phyloP scores from a whole-genome alignment of 1,139 yeast species.

The Magnusiomyces sp. region DNA sequence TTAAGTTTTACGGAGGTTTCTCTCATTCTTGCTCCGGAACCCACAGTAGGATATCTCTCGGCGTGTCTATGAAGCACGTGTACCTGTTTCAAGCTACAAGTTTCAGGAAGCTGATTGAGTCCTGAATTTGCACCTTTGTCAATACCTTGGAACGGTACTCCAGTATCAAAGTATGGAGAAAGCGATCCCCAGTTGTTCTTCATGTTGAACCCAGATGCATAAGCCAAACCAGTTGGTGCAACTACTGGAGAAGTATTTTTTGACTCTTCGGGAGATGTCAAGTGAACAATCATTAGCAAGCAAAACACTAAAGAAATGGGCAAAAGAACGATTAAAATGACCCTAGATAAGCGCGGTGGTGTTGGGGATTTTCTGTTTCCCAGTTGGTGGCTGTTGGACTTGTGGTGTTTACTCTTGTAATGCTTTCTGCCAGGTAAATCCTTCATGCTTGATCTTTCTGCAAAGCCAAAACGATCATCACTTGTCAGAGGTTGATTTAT shows the following conservation, averaged over 20 bases:
- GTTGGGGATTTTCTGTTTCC: background rate
- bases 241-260: conserved; percentile 30
- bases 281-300: conserved; percentile 22
- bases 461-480: background rate
- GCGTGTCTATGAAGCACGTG: conserved; percentile 38
- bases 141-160: conserved; percentile 29
- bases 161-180: conserved; percentile 37
- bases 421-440: background rate
- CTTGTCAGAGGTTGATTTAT: background rate
- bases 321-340: conserved; percentile 21
- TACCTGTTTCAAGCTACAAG: conserved; percentile 31
- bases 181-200: conserved; percentile 36
- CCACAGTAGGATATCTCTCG: conserved; percentile 35
- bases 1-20: conserved; percentile 26
- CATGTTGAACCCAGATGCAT: conserved; percentile 34
- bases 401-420: background rate
- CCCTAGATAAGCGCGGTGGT: background rate
- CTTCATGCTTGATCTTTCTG: background rate
- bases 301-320: conserved; percentile 24
- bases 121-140: conserved; percentile 21
- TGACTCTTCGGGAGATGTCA: conserved; percentile 19
- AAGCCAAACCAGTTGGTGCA: conserved; percentile 35
- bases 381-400: background rate
- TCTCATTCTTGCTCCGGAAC: conserved; percentile 22
- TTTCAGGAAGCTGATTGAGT: conserved; percentile 25